Percentiles rank a stretch among this genome's conserved stretches.
Evolutionary conservation across 2,329 filamentous ascomycete genomes (phyloP).

Genomic region (Sporothrix pseudoabietina): DNA sequence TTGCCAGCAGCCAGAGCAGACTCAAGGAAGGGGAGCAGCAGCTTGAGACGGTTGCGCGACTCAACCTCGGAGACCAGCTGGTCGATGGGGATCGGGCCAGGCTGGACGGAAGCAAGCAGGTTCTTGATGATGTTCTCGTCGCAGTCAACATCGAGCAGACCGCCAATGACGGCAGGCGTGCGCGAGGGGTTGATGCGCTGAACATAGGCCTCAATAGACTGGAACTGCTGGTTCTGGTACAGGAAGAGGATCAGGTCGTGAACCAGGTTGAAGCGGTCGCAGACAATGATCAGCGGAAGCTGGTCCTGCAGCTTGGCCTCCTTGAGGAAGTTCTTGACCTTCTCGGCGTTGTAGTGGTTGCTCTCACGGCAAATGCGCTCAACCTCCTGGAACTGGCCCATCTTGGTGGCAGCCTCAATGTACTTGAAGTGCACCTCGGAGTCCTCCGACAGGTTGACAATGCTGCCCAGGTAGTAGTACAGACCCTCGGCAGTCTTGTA

Average conservation of each 20-base stretch:
- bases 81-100: conserved; percentile 85
- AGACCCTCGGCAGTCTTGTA: conserved; percentile 96
- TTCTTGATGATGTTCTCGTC: conserved; percentile 96
- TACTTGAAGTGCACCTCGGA: conserved; percentile 98
- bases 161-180: conserved; percentile 90
- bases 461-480: conserved; percentile 97
- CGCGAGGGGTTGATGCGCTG: conserved; percentile 92
- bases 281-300: conserved; percentile 95
- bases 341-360: conserved; percentile 85
- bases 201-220: conserved; percentile 97
- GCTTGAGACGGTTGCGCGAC: conserved; percentile 89
- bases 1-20: conserved; percentile 85
- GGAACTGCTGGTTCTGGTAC: conserved; percentile 99
- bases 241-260: conserved; percentile 95
- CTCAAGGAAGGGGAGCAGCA: conserved; percentile 94
- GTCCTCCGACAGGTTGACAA: conserved; percentile 95
- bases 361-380: conserved; percentile 96
- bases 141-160: conserved; percentile 92
- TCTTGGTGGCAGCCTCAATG: conserved; percentile 92
- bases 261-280: conserved; percentile 98
- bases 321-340: conserved; percentile 99
- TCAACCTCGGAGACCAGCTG: conserved; percentile 95
- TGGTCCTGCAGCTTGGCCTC: conserved; percentile 91
- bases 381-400: conserved; percentile 92
- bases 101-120: conserved; percentile 80